Percentiles rank a stretch among this genome's conserved stretches.
Conservation (phyloP, 805 yeast genomes). For the Candida pseudofarinosa region DNA sequence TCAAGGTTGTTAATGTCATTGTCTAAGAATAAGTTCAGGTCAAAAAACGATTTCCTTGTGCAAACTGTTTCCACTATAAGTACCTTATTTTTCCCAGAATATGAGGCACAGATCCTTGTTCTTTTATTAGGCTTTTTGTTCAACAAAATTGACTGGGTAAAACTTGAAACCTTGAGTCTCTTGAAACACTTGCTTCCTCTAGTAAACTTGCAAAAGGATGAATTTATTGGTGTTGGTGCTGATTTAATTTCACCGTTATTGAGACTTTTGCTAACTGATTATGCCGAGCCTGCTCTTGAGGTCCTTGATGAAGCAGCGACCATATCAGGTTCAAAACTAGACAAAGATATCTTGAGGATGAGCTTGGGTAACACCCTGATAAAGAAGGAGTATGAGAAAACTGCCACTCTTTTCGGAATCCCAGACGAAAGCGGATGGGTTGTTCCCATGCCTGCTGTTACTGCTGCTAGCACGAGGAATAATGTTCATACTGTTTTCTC, state of each 20-base stretch:
- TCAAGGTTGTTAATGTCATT: slow-evolving; percentile 73
- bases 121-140: slow-evolving; percentile 74
- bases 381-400: slow-evolving; percentile 76
- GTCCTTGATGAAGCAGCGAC: slow-evolving; percentile 81
- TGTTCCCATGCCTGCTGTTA: slow-evolving; percentile 89
- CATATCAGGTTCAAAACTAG: slow-evolving; percentile 88
- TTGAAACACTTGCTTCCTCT: slow-evolving; percentile 71
- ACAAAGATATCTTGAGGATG: slow-evolving; percentile 87
- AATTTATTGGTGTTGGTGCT: slow-evolving; percentile 88
- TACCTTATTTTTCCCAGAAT: slow-evolving; percentile 65
- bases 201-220: slow-evolving; percentile 72
- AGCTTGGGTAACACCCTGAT: slow-evolving; percentile 79
- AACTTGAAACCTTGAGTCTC: slow-evolving; percentile 71
- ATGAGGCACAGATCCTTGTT: slow-evolving; percentile 69
- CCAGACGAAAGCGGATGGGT: slow-evolving; percentile 98
- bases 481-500: slow-evolving; percentile 94
- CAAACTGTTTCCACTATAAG: slow-evolving; percentile 75
- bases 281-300: slow-evolving; percentile 82
- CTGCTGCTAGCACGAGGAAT: slow-evolving; percentile 83
- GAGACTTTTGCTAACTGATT: slow-evolving; percentile 74
- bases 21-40: slow-evolving; percentile 74
- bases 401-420: slow-evolving; percentile 88
- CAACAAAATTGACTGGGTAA: slow-evolving; percentile 76
- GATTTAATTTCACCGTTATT: slow-evolving; percentile 88
- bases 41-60: slow-evolving; percentile 82